Base-by-base conservation (phyloP, 768 basidiomycete genomes). In the Agaricus bisporus region DNA sequence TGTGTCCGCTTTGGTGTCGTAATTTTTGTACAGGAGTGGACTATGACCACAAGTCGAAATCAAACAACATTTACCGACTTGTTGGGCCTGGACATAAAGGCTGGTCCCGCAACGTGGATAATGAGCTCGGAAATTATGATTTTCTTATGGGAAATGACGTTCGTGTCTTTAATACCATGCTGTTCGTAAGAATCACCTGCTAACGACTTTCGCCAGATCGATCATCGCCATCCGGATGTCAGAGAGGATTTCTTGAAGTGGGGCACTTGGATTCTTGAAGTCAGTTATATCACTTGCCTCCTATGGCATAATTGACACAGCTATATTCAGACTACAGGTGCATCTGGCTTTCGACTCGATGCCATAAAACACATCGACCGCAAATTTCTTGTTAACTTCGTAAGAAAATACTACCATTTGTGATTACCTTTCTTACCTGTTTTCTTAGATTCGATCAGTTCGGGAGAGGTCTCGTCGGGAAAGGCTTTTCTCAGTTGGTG, bases 341-440 rank as follows among this genome's bases (percentile, higher is more conserved):
- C 80, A 10, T 67, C 69, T 29, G 94, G 93, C 11, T 92, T 94
- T 66, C 79, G 92, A 46, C 75, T 95, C 26, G 94, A 95, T 63
- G 94, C 93, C 15, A 88, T 94, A 59, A 97, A 95, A 65, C 94
- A 97, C 59, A 84, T 89, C 47, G 89, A 93, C 66, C 72, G 77
- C 53, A 69, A 71, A 20, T 91, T 91, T 60, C 67, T 88, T n/a
- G 62, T 79, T 2, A 73, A 78, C 35, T 91, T 88, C 70, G 91
- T 90, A 58, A 65, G 79, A 66, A 15, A 41, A 26, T 26, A 29
- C 37, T 12, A 52, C 22, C 10, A 14, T 22, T 32, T 8, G 32
- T 32, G 12, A 48, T 53, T 28, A 39, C 18, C 37, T 41, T 41
- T 53, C 15, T 57, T 20, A 22, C 25, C 17, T n/a, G 11, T 4